Percentiles rank a stretch among this genome's conserved stretches.
Conservation (phyloP, 2,329 filamentous ascomycete genomes). For the Pseudocercospora eumusae region DNA sequence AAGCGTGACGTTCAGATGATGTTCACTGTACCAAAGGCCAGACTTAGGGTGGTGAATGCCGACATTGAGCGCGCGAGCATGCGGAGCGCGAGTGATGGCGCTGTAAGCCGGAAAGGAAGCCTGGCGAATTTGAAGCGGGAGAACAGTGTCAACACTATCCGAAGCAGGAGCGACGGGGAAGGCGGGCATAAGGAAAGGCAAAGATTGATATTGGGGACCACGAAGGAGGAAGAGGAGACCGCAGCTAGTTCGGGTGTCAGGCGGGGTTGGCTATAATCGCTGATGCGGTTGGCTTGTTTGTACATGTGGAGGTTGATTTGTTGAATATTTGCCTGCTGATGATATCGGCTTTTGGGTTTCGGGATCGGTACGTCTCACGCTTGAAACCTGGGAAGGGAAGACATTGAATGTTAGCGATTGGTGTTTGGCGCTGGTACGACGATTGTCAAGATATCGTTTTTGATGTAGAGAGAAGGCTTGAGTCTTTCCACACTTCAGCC, state of each 20-base stretch:
- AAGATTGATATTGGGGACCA: conserved; percentile 6
- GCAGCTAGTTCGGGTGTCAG: conserved; percentile 1
- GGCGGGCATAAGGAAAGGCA: conserved; percentile 7
- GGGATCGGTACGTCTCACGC: not conserved
- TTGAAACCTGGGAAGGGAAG: not conserved
- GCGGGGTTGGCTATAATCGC: not conserved
- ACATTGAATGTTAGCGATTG: conserved; percentile 6
- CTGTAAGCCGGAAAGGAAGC: conserved; percentile 28
- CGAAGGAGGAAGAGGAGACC: conserved; percentile 8
- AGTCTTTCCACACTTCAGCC: not conserved
- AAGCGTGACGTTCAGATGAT: conserved; percentile 61
- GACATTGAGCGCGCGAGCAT: conserved; percentile 52
- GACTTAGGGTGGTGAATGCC: conserved; percentile 84
- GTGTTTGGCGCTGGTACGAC: conserved; percentile 1
- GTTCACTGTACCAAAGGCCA: conserved; percentile 89
- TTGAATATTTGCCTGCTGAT: not conserved
- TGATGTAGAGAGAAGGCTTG: not conserved
- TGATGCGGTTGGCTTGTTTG: not conserved
- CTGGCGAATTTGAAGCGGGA: conserved; percentile 18
- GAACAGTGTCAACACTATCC: conserved; percentile 21
- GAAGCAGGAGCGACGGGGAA: conserved; percentile 24
- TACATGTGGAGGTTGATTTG: not conserved
- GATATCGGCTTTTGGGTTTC: not conserved
- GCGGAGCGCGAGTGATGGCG: conserved; percentile 39
- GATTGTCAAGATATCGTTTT: not conserved